Evolutionary conservation across 2,329 filamentous ascomycete genomes (phyloP), one percentile per base, ranked within the genome.

Genomic region (Tympanopsis confertula): DNA sequence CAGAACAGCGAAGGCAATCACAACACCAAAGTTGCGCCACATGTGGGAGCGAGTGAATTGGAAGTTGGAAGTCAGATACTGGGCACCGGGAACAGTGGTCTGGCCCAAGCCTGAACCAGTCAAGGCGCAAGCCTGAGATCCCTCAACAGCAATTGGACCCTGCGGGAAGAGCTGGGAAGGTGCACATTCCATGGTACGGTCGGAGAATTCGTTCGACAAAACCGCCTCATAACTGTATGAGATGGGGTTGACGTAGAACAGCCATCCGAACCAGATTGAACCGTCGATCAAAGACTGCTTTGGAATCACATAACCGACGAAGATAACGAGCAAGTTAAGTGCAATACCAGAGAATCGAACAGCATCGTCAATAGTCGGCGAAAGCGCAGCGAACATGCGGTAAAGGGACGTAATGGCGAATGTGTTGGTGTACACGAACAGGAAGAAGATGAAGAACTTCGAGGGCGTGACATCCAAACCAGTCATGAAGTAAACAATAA

Each of bases 11-110:
- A 86, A 91, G 0, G 80, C 84, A 46, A 88, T 76, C 1, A 91
- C 58, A 3, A 88, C 78, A 20, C 81, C 84, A 49, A 84, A 86
- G 52, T 89, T 87, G 3, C 84, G 75, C 65, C 78, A 82, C 1
- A 81, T 55, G 47, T 82, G 65, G 19, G 57, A 59, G 14, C 74
- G 61, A 1, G 66, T 65, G 47, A 78, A 80, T 33, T 68, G 59
- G 53, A 71, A 82, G 5, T 65, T 65, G 1, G 63, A 62, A 7
- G 59, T 46, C 2, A 81, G 50, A 46, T 81, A 83, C 17, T 58
- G 57, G 2, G 62, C 51, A 22, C 78, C 78, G 20, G 63, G 48
- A 12, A 82, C 68, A 3, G 52, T 59, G 1, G 60, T 58, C 15
- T 62, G 61, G 20, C 70, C 71, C 12, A 71, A 53, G 18, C 57